Evolutionary conservation across 129 eudicot species (phyloP), one percentile per base, ranked within the genome.

Genomic region (Scalesia atractyloides): DNA sequence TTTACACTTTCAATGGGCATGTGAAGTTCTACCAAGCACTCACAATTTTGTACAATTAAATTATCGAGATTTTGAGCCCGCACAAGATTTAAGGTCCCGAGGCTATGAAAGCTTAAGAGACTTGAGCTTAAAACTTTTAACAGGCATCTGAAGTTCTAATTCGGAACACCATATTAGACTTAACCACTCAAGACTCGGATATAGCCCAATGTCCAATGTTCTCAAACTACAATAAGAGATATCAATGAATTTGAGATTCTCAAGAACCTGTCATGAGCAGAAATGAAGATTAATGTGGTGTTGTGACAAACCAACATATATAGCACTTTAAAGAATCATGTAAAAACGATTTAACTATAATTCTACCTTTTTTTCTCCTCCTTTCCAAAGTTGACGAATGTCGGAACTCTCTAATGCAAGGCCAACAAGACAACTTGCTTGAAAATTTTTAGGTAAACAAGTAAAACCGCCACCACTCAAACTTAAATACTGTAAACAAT

Each of bases 281-380:
- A 69, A 39, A 20, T 2, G 30, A 70, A 36, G 1, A 17, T 5
- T 20, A 22, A 10, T 39, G 8, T 7, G 1, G 2, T 41, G 46
- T 9, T 41, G 57, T 41, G 33, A 41, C 43, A 12, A 56, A 56
- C 39, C n/a, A 39, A 37, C n/a, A 4, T 49, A 14, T 30, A 5
- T 30, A 5, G 9, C 20, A 24, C n/a, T n/a, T n/a, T 15, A 41
- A 44, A 14, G 16, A 20, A 56, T 52, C 0, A 54, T 19, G 9
- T 5, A 39, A 41, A 9, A 46, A 37, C 12, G 1, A 17, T 56
- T 54, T 39, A 70, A 37, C 14, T 20, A 70, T 13, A 37, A 14
- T 41, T 20, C 26, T 57, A 72, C 76, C 76, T 72, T 58, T 19
- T 22, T 22, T 41, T 72, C 56, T 41, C 24, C 67, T 9, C 1